Evolutionary conservation across 192 early-diverging fungal genomes (phyloP).

Genomic region (Oehlia diaphana): DNA sequence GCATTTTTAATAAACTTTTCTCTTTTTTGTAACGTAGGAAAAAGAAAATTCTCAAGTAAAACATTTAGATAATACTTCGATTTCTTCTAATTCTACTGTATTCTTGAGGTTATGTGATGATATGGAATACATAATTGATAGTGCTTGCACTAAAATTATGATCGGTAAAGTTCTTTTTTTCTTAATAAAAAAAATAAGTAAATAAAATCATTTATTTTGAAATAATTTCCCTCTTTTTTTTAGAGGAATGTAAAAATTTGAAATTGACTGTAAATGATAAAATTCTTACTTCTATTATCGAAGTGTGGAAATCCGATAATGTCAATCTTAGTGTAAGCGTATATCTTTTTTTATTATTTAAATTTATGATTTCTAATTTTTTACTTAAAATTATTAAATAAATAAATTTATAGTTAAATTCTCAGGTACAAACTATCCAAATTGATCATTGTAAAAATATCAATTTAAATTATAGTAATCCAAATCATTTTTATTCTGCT

Average conservation of each 20-base stretch:
- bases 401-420: conserved; percentile 18
- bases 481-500: conserved; percentile 11
- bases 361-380: no score
- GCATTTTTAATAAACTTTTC: neutral
- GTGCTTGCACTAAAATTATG: conserved; percentile 26
- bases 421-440: conserved; percentile 28
- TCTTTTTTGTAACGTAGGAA: neutral
- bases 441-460: conserved; percentile 26
- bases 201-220: neutral
- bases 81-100: conserved; percentile 15
- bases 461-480: conserved; percentile 12
- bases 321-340: conserved; percentile 8
- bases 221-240: neutral
- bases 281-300: conserved; percentile 26
- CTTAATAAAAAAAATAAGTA: neutral
- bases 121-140: conserved; percentile 11
- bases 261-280: conserved; percentile 20
- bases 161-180: conserved; percentile 7
- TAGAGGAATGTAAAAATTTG: conserved; percentile 27
- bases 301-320: conserved; percentile 19
- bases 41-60: conserved; percentile 6
- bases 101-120: conserved; percentile 23
- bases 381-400: no score
- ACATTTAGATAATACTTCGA: conserved; percentile 7
- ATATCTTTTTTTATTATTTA: neutral